Percentiles rank a stretch among this genome's conserved stretches.
Evolutionary conservation across 306 rosid genomes (phyloP).

Genomic region (Inga leiocalycina): DNA sequence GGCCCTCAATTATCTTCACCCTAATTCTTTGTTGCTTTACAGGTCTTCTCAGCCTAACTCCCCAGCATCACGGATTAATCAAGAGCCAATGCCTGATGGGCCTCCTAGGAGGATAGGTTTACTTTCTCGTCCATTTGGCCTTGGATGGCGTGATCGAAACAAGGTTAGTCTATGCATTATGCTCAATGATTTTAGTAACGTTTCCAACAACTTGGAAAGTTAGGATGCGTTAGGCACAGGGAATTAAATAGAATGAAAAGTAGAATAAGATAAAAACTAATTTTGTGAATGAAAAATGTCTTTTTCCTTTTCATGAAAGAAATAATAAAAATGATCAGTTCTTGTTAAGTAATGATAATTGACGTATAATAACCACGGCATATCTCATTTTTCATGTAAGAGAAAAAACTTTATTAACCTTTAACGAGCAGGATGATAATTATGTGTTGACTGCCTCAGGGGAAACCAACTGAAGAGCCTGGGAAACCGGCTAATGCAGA

Average conservation of each 20-base stretch:
- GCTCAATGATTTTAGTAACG: background rate
- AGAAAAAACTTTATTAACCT: background rate
- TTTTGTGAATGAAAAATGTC: background rate
- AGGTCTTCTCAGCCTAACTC: conserved; percentile 71
- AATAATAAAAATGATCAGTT: background rate
- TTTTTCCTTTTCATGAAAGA: background rate
- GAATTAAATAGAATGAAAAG: background rate
- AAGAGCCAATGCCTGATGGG: conserved; percentile 59
- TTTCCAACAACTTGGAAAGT: background rate
- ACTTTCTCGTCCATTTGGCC: conserved; percentile 94
- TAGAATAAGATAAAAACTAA: background rate
- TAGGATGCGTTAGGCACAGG: background rate
- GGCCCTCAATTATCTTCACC: conserved; percentile 19
- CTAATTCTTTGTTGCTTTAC: conserved; percentile 32
- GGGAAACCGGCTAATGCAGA: conserved; percentile 53
- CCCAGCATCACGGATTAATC: conserved; percentile 53
- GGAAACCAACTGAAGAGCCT: conserved; percentile 63
- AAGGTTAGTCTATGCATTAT: conserved; percentile 60
- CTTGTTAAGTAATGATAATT: background rate
- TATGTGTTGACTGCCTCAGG: conserved; percentile 54
- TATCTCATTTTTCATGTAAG: background rate
- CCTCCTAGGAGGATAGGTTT: conserved; percentile 75
- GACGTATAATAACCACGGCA: background rate
- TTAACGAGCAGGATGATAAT: background rate
- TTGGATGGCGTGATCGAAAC: conserved; percentile 91